Conservation (phyloP, 2,329 filamentous ascomycete genomes). For the Diaporthe citriasiana region DNA sequence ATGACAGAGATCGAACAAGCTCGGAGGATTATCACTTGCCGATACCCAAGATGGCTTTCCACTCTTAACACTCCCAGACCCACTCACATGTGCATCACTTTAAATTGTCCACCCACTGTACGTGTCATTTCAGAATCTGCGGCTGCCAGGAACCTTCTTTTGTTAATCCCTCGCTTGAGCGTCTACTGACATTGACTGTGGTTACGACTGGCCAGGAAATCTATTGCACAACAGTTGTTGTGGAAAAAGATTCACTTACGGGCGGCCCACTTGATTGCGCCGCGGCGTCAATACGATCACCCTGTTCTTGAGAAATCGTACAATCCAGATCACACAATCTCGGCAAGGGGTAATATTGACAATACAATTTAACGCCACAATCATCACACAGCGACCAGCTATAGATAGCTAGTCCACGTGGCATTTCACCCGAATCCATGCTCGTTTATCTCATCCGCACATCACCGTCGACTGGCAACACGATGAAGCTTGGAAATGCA, state of each 20-base stretch:
- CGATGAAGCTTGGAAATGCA: too few relatives aligned
- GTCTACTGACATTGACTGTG: neutral
- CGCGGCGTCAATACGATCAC: neutral
- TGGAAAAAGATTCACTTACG: slow-evolving; percentile 3
- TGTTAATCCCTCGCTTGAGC: neutral
- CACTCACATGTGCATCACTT: slow-evolving; percentile 6
- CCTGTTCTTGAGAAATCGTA: neutral
- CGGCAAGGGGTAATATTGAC: slow-evolving; percentile 13
- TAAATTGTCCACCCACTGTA: slow-evolving; percentile 17
- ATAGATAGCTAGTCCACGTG: neutral
- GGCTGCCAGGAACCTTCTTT: neutral
- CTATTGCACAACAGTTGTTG: neutral
- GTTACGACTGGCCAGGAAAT: neutral
- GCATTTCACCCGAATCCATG: neutral
- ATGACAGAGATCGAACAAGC: neutral
- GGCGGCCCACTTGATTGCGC: neutral
- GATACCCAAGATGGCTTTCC: neutral
- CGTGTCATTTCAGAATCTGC: slow-evolving; percentile 13
- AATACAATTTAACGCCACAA: neutral
- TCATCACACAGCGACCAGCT: too few relatives aligned
- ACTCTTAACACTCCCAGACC: neutral
- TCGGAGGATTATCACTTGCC: neutral
- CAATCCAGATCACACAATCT: slow-evolving; percentile 10
- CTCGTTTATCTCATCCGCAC: neutral
- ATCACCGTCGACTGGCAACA: neutral